Evolutionary conservation across 2,329 filamentous ascomycete genomes (phyloP).

Genomic region (Calonectria montana): DNA sequence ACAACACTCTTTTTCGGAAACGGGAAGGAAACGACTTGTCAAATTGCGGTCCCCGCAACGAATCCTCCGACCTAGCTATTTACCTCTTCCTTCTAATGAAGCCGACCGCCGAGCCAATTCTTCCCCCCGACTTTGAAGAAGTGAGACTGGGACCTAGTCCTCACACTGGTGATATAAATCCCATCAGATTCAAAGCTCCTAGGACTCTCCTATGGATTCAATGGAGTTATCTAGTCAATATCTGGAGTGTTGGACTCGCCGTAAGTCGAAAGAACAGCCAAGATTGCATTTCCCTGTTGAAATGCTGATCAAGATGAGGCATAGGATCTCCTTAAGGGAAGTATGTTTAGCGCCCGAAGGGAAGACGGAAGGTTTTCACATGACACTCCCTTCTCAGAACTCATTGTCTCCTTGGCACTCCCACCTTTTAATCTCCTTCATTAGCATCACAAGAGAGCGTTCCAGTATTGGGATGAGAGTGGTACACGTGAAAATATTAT

Average conservation of each 20-base stretch:
- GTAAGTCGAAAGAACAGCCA: conserved; percentile 12
- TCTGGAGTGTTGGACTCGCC: conserved; percentile 45
- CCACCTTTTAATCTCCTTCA: conserved; percentile 32
- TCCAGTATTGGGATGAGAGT: conserved; percentile 39
- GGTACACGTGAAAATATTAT: conserved; percentile 23
- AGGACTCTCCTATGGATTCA: conserved; percentile 35
- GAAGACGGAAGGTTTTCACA: conserved; percentile 37
- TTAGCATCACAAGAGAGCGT: conserved; percentile 22
- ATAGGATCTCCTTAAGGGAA: conserved; percentile 39
- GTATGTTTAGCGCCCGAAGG: conserved; percentile 34
- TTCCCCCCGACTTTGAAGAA: conserved; percentile 46
- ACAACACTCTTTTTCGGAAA: conserved; percentile 35
- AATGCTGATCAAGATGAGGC: conserved; percentile 17
- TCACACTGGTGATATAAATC: conserved; percentile 45
- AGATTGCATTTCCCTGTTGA: background rate
- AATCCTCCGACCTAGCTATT: conserved; percentile 32
- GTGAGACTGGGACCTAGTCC: conserved; percentile 39
- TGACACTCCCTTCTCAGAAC: conserved; percentile 35
- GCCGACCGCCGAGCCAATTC: conserved; percentile 38
- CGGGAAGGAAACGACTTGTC: conserved; percentile 38
- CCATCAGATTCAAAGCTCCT: conserved; percentile 39
- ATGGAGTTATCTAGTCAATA: conserved; percentile 43
- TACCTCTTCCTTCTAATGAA: conserved; percentile 42
- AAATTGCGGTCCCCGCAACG: conserved; percentile 38
- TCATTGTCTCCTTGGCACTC: conserved; percentile 40